Conservation (phyloP, 305 asterid species). For the Fraxinus sp. region DNA sequence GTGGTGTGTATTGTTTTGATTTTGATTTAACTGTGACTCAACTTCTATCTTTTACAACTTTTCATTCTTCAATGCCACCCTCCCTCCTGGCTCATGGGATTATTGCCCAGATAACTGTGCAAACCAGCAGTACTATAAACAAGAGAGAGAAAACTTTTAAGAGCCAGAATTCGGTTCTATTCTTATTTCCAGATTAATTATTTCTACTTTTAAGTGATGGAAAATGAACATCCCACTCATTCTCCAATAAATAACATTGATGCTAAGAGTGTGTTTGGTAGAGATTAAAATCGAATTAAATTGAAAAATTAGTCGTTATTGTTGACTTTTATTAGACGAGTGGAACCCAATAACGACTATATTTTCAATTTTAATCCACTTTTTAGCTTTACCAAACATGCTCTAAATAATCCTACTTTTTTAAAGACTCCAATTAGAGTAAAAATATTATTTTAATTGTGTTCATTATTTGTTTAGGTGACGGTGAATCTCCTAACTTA, state of each 20-base stretch:
- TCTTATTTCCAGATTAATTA: neutral
- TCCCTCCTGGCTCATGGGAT: constrained; percentile 24
- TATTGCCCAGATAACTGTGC: constrained; percentile 16
- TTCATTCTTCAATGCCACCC: constrained; percentile 8
- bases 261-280: neutral
- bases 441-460: neutral
- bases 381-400: too few relatives aligned
- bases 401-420: too few relatives aligned
- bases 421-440: neutral
- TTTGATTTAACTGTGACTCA: constrained; percentile 5
- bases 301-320: too few relatives aligned
- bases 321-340: too few relatives aligned
- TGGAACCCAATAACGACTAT: too few relatives aligned
- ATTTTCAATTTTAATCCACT: too few relatives aligned
- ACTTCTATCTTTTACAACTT: constrained; percentile 5
- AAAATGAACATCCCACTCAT: neutral
- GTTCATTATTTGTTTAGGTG: neutral
- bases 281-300: too few relatives aligned
- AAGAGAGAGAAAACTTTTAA: neutral
- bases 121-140: neutral
- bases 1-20: constrained; percentile 10
- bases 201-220: neutral
- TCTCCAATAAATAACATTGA: neutral
- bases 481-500: neutral
- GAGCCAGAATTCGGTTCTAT: neutral